Evolutionary conservation across 495 filamentous ascomycete species (phyloP).

Genomic region (Coniosporium apollinis): DNA sequence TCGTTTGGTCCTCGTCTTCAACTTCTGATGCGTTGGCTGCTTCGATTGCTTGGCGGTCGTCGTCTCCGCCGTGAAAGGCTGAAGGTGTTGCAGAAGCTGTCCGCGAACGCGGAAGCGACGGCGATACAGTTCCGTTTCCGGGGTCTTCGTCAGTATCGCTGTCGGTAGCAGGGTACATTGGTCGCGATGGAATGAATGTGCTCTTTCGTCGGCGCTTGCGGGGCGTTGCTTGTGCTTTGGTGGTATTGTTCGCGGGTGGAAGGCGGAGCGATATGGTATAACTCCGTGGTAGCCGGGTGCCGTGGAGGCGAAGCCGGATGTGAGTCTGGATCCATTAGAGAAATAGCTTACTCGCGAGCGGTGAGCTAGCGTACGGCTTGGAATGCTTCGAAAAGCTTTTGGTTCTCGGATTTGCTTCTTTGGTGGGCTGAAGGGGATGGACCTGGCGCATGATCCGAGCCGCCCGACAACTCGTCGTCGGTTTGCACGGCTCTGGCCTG

Average conservation of each 20-base stretch:
- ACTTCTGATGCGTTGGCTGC: neutral
- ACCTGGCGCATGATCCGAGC: slow-evolving; percentile 2
- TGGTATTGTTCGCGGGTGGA: slow-evolving; percentile 28
- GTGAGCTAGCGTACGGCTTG: slow-evolving; percentile 21
- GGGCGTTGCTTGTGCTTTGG: slow-evolving; percentile 1
- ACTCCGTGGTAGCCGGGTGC: slow-evolving; percentile 35
- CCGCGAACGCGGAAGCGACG: no score
- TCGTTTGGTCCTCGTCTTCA: slow-evolving; percentile 28
- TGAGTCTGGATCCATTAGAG: slow-evolving; percentile 24
- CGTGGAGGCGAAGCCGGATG: slow-evolving; percentile 44
- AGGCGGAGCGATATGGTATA: slow-evolving; percentile 45
- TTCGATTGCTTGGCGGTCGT: slow-evolving; percentile 3
- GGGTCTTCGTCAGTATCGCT: neutral
- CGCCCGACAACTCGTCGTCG: slow-evolving; percentile 27
- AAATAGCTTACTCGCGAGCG: neutral
- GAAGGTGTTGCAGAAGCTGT: neutral
- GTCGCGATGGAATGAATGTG: neutral
- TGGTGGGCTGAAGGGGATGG: neutral
- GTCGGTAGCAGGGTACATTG: neutral
- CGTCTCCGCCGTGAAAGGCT: no score
- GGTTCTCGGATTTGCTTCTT: slow-evolving; percentile 27
- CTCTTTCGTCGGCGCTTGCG: slow-evolving; percentile 13
- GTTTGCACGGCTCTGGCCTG: slow-evolving; percentile 19
- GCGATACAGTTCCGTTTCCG: slow-evolving; percentile 1
- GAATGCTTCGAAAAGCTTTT: slow-evolving; percentile 38